A percentile compares a stretch with the other conserved stretches of the same genome.
Conservation (phyloP, 495 filamentous ascomycete genomes). For the Penicillium manginii region DNA sequence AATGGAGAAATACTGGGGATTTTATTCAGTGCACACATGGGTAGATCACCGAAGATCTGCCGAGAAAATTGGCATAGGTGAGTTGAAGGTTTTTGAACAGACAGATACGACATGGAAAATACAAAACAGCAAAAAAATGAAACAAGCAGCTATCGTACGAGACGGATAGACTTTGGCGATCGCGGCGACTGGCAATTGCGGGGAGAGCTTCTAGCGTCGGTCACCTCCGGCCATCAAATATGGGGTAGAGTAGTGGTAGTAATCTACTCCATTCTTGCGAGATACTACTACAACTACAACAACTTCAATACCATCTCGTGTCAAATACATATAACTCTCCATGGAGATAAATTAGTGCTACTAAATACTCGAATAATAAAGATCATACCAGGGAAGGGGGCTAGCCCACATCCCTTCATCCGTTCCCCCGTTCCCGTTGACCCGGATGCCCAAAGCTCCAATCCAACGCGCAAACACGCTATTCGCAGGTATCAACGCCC, state of each 20-base stretch:
- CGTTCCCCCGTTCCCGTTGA: constrained; percentile 25
- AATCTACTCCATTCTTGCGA: background rate
- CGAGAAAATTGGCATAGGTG: constrained; percentile 3
- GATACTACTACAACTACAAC: background rate
- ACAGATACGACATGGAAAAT: background rate
- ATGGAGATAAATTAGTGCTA: constrained; percentile 1
- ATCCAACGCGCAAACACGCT: constrained; percentile 17
- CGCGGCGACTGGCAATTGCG: constrained; percentile 21
- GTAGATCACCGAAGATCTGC: background rate
- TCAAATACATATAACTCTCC: background rate
- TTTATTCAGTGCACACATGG: background rate
- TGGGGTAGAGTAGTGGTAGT: no score
- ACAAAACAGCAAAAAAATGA: background rate
- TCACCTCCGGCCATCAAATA: background rate
- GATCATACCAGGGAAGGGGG: constrained; percentile 11
- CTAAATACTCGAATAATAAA: constrained; percentile 6
- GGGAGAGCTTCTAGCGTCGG: constrained; percentile 27
- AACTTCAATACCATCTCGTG: background rate
- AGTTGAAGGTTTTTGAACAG: background rate
- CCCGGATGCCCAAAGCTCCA: constrained; percentile 20
- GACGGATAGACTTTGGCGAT: constrained; percentile 2
- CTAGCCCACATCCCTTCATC: constrained; percentile 27
- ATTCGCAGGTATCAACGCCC: constrained; percentile 25
- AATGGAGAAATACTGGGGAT: constrained; percentile 10
- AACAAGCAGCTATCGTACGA: background rate